Evolutionary conservation across 345 rosid species (phyloP).

Genomic region (Laguncularia racemosa): DNA sequence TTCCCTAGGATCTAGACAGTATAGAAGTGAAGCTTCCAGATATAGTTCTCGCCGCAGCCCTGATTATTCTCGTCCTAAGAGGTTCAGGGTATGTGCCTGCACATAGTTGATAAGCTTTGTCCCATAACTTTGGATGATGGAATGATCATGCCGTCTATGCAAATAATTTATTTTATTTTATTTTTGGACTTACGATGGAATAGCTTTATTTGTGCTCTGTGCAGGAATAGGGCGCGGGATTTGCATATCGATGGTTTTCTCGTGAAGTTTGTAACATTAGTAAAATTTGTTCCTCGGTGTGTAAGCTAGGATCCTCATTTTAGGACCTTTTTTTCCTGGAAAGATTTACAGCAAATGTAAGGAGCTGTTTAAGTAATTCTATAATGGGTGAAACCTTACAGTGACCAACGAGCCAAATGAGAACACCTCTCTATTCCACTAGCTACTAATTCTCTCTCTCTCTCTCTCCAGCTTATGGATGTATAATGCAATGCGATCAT

Average conservation of each 20-base stretch:
- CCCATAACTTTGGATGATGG: background rate
- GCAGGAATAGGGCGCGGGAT: conserved; percentile 4
- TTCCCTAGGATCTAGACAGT: conserved; percentile 17
- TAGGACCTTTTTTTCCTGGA: too few relatives aligned
- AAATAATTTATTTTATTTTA: background rate
- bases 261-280: background rate
- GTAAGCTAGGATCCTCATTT: background rate
- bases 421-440: too few relatives aligned
- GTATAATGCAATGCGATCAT: too few relatives aligned
- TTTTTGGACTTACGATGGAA: background rate
- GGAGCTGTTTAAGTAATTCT: too few relatives aligned
- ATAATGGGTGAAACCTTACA: too few relatives aligned
- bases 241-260: background rate
- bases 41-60: conserved; percentile 27
- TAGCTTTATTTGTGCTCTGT: background rate
- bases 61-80: conserved; percentile 58
- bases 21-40: conserved; percentile 37
- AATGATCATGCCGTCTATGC: too few relatives aligned
- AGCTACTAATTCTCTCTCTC: too few relatives aligned
- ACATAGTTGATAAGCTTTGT: background rate
- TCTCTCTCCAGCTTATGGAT: too few relatives aligned
- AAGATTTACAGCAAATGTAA: too few relatives aligned
- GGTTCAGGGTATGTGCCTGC: conserved; percentile 61
- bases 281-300: background rate
- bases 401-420: too few relatives aligned